Percentiles rank a stretch among this genome's conserved stretches.
Conservation (phyloP, 1,284 basidiomycete species). For the Malassezia psittaci region DNA sequence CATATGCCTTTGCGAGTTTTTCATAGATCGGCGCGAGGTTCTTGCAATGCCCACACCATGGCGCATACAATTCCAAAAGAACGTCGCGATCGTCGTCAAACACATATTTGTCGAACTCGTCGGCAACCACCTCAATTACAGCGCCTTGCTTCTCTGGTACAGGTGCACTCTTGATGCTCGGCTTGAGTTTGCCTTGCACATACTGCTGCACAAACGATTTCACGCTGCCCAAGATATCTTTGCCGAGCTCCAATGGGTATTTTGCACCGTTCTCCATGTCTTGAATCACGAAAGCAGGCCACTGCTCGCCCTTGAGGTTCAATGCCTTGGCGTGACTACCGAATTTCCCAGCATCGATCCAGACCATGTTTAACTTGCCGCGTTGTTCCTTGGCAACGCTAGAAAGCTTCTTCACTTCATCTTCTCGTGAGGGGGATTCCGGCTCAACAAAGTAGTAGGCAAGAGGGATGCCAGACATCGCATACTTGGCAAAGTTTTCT, state of each 20-base stretch:
- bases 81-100: conserved; percentile 81
- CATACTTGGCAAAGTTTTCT: conserved; percentile 86
- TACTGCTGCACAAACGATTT: conserved; percentile 58
- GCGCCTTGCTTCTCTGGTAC: conserved; percentile 75
- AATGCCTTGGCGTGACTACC: conserved; percentile 89
- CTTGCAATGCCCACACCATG: conserved; percentile 81
- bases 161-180: conserved; percentile 80
- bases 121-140: conserved; percentile 76
- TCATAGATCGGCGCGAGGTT: conserved; percentile 92
- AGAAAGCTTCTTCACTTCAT: conserved; percentile 61
- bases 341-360: conserved; percentile 89
- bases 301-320: conserved; percentile 66
- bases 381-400: conserved; percentile 71
- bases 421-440: conserved; percentile 59
- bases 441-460: conserved; percentile 92
- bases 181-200: conserved; percentile 63
- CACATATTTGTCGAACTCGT: conserved; percentile 72
- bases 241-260: conserved; percentile 66
- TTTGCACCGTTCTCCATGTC: conserved; percentile 73
- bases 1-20: conserved; percentile 73
- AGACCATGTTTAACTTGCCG: conserved; percentile 89
- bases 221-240: conserved; percentile 53
- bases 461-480: conserved; percentile 69
- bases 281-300: conserved; percentile 91
- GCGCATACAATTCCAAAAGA: conserved; percentile 87